Base-by-base conservation (phyloP, 805 yeast genomes). In the Ogataea chonburiensis region DNA sequence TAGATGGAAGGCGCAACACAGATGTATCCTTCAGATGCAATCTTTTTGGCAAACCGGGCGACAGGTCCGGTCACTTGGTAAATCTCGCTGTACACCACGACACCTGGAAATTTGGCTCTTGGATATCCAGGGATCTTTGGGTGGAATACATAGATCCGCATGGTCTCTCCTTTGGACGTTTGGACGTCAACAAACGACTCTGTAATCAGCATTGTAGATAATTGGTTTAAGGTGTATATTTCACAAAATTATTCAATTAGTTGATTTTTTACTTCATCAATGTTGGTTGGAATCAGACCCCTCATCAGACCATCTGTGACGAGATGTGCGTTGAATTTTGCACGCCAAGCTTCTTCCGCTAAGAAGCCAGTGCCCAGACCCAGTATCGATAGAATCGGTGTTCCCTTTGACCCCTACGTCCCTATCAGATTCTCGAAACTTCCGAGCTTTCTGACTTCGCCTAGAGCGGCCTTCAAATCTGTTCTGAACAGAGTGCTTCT, bases 11-110 rank as follows among this genome's bases (percentile, higher is more conserved):
- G 93, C 16, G 83, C 81, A n/a, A 79, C 84, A 17, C 77, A 87
- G 33, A 84, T 78, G 58, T 73, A 84, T 0, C 94, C 94, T 53
- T 80, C 82, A 15, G 86, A 78, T 1, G 91, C 91, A 51, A 84
- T 84, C 47, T 73, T 79, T 49, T 80, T 80, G 19, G 86, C 91
- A 53, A 84, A 79, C 43, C 93, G 65, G 5, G 83, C 64, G 18
- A 84, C 94, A 3, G 94, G 93, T 0, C 94, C 94, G 6, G 86
- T 79, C 28, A 67, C 91, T 60, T 85, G 94, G 59, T 84, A 84
- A 47, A 84, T 84, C 58, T 84, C 94, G 37, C 86, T 77, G 61
- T 77, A 84, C 11, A 83, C 86, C 21, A 85, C 60, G 2, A 85
- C 93, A 24, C 84, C 94, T 1, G 94, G 93, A 53, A 83, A 84